Evolutionary conservation across 805 yeast genomes (phyloP), one percentile per base, ranked within the genome.

Genomic region (Candida pseudofarinosa): DNA sequence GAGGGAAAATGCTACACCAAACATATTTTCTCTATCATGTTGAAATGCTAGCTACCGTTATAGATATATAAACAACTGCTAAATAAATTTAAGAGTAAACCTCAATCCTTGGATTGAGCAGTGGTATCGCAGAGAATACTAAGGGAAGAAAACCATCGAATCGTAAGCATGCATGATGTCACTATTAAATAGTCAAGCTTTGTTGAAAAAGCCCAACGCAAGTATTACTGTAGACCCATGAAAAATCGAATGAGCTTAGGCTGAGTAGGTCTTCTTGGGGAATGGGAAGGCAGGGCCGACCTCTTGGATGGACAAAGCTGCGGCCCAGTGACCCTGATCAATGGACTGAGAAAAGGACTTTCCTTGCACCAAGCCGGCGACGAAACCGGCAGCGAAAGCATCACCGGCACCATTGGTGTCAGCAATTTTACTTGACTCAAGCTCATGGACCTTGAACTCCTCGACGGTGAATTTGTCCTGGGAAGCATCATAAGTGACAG

Each of bases 351-450:
- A 70, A 44, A 88, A 62, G 20, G 76, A 54, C 63, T 85, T 80
- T 51, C 83, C 88, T 65, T 82, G 71, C 43, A 88, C 95, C 52
- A 90, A 71, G 45, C 90, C 93, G 48, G 96, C 96, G 50, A 89
- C 69, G 67, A 91, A 90, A 45, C 98, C 98, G 58, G 93, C 95
- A 43, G 97, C 98, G 62, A 91, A 91, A 12, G 97, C 97, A 63
- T 91, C 97, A 67, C 98, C 98, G 37, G 98, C 98, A 73, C 99
- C 99, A 73, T 91, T 93, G 59, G 98, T 88, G 74, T 93, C 99
- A 45, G 77, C 82, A 47, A 93, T 77, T 67, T 83, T 75, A 37
- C 76, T 67, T 36, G 79, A 55, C 34, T 78, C 85, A 59, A 93
- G 79, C 45, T 83, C 78, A 54, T 79, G 85, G 43, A 93, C 96